phyloP scores from a whole-genome alignment of 176 grass and related monocot species.

The Metroxylon sagu region DNA sequence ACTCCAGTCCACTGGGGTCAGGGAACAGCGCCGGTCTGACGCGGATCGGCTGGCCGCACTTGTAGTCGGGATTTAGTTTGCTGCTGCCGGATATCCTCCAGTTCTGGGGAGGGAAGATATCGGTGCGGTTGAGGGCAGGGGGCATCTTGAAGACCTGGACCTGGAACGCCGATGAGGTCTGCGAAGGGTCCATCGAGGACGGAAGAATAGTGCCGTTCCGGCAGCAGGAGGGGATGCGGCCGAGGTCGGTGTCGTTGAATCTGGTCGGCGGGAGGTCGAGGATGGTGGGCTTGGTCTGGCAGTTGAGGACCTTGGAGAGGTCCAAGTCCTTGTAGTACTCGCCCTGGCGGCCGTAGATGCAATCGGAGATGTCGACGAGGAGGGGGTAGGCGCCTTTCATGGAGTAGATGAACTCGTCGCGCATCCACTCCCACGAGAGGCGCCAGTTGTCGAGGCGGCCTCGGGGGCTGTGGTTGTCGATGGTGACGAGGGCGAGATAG shows the following conservation, averaged over 20 bases:
- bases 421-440: constrained; percentile 69
- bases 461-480: constrained; percentile 68
- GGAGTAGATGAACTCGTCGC: constrained; percentile 70
- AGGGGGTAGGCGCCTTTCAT: constrained; percentile 62
- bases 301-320: constrained; percentile 86
- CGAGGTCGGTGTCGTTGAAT: constrained; percentile 72
- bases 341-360: constrained; percentile 48
- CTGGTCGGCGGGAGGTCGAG: constrained; percentile 57
- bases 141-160: constrained; percentile 97
- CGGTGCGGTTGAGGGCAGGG: constrained; percentile 67
- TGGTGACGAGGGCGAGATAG: constrained; percentile 82
- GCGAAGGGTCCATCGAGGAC: constrained; percentile 62
- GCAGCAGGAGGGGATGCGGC: constrained; percentile 59
- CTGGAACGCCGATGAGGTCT: constrained; percentile 85
- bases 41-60: constrained; percentile 39
- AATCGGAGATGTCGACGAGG: constrained; percentile 42
- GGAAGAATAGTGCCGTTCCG: constrained; percentile 90
- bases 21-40: constrained; percentile 69
- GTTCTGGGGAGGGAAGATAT: constrained; percentile 51
- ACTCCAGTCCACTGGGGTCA: constrained; percentile 45
- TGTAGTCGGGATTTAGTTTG: constrained; percentile 64
- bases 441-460: constrained; percentile 86
- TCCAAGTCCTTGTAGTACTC: constrained; percentile 56
- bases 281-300: constrained; percentile 46
- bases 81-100: constrained; percentile 51